Evolutionary conservation across 2,329 filamentous ascomycete genomes (phyloP), one percentile per base, ranked within the genome.

Genomic region (Verticillium zaregamsianum): DNA sequence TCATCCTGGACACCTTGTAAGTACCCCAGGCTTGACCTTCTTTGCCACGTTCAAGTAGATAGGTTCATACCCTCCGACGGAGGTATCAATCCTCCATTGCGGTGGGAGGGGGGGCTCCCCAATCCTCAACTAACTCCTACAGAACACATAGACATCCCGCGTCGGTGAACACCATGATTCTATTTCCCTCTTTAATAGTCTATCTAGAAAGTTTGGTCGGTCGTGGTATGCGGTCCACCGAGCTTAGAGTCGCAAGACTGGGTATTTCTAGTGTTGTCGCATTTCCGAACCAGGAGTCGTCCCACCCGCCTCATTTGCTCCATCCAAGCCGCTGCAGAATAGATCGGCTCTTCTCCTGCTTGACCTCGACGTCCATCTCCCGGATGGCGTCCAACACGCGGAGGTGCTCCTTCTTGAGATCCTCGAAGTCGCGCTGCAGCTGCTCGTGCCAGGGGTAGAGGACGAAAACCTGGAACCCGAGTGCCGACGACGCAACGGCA

Each of bases 401-500:
- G 17, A 80, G 66, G 66, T 89, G 85, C 66, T 89, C 86, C 61
- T 78, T 79, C 69, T 84, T 86, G 28, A 89, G 74, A 12, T 79
- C 75, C 61, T 84, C 78, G 68, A 90, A 89, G 63, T 85, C 83
- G 23, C 82, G 79, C 65, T 89, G 85, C 7, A 90, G 76, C 69
- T 88, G 78, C 68, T 88, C 82, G 73, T 90, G 87, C 87, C 87
- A 90, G 1, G 88, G 88, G 72, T 90, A 90, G 12, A 90, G 78
- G 45, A 90, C 88, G 67, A 86, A 87, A 58, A 90, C 85, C 73
- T 90, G 87, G 72, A 90, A 90, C 39, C 78, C 79, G 37, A 90
- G 79, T 0, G 88, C 88, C 4, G 86, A 88, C 33, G 81, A 82
- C 59, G 86, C 88, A 63, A 90, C 85, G 65, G 82, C 70, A 69